Conservation (phyloP, 371 early-diverging fungal species). For the Mucor lusitanicus region DNA sequence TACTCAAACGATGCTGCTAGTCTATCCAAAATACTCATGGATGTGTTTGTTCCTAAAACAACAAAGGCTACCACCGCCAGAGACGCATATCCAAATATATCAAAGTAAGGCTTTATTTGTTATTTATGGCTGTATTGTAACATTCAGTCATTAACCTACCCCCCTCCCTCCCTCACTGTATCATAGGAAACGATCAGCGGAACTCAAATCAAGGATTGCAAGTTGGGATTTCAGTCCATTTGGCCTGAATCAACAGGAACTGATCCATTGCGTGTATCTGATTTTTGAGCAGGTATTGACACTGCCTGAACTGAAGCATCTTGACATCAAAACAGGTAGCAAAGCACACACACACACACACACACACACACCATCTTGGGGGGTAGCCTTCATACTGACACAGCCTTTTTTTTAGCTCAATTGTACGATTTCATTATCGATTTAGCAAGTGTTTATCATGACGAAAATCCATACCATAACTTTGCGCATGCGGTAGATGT, state of each 20-base stretch:
- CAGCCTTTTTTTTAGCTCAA: conserved; percentile 36
- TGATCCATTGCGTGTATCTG: conserved; percentile 65
- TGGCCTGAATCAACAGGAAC: conserved; percentile 60
- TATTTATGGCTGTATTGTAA: background rate
- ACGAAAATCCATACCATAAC: conserved; percentile 82
- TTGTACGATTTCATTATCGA: conserved; percentile 63
- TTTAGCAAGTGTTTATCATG: conserved; percentile 64
- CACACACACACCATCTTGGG: too few species aligned
- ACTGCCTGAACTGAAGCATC: conserved; percentile 55
- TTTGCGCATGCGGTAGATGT: conserved; percentile 87
- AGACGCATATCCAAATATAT: conserved; percentile 1
- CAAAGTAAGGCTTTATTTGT: conserved; percentile 4
- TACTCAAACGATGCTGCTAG: background rate
- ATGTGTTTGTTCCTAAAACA: conserved; percentile 12
- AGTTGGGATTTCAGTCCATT: conserved; percentile 74
- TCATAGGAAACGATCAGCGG: conserved; percentile 10
- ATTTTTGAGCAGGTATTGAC: conserved; percentile 66
- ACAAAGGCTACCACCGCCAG: background rate
- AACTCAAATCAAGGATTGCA: conserved; percentile 48
- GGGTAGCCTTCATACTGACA: background rate
- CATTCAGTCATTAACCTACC: background rate
- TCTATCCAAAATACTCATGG: conserved; percentile 13
- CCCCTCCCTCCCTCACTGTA: background rate
- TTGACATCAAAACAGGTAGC: conserved; percentile 55
- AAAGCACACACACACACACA: too few species aligned